Conservation (phyloP, 2,329 filamentous ascomycete species). For the Arthrobotrys sinensis region DNA sequence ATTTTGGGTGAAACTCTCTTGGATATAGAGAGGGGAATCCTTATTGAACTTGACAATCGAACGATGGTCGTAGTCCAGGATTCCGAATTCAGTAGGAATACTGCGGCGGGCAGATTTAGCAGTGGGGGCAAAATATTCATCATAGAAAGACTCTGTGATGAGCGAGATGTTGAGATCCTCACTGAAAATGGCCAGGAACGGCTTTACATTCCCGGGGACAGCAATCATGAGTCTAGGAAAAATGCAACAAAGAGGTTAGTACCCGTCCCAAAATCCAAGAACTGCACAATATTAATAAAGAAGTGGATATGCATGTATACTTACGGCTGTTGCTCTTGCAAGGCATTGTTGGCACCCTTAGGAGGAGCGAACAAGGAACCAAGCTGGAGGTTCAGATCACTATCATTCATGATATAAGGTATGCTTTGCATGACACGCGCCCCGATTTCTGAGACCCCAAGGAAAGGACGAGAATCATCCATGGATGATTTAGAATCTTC, state of each 20-base stretch:
- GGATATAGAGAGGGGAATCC: constrained; percentile 49
- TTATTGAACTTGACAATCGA: constrained; percentile 56
- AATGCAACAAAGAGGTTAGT: background rate
- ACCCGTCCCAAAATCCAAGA: background rate
- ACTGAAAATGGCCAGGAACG: constrained; percentile 41
- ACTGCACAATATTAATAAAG: background rate
- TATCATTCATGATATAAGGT: constrained; percentile 41
- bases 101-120: background rate
- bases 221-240: constrained; percentile 31
- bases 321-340: constrained; percentile 37
- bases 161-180: constrained; percentile 35
- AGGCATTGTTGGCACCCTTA: background rate
- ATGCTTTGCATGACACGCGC: constrained; percentile 29
- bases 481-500: background rate
- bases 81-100: constrained; percentile 45
- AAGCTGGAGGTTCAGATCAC: constrained; percentile 35
- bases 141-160: constrained; percentile 49
- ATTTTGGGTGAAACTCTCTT: constrained; percentile 20
- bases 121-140: constrained; percentile 43
- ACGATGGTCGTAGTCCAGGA: constrained; percentile 34
- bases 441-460: constrained; percentile 52
- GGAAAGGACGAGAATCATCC: constrained; percentile 33
- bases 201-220: constrained; percentile 44
- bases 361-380: constrained; percentile 35
- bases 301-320: constrained; percentile 4